Evolutionary conservation across 2,329 filamentous ascomycete genomes (phyloP).

Genomic region (Xylariaceae sp.): DNA sequence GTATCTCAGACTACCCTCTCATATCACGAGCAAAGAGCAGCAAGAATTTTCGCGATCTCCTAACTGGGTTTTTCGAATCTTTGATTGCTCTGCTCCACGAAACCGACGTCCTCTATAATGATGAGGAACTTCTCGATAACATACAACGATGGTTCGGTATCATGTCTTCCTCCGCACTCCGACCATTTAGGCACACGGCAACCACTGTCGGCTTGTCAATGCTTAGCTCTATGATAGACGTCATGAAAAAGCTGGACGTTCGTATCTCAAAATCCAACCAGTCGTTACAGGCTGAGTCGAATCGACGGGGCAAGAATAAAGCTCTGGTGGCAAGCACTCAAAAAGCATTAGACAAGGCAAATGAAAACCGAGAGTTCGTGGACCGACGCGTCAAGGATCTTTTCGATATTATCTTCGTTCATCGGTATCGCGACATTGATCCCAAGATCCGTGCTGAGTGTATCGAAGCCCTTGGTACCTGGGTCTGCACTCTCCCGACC

Average conservation of each 20-base stretch:
- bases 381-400: constrained; percentile 75
- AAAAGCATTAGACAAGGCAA: constrained; percentile 65
- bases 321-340: constrained; percentile 70
- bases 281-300: constrained; percentile 73
- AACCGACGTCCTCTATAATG: constrained; percentile 75
- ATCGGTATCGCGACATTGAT: constrained; percentile 93
- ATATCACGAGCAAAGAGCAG: constrained; percentile 76
- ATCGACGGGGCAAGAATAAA: constrained; percentile 71
- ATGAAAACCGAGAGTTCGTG: constrained; percentile 64
- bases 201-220: constrained; percentile 80
- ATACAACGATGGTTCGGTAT: constrained; percentile 84
- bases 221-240: constrained; percentile 69
- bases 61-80: constrained; percentile 74
- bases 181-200: constrained; percentile 91
- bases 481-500: constrained; percentile 82
- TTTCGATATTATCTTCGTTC: constrained; percentile 89
- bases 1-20: constrained; percentile 83
- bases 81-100: constrained; percentile 76
- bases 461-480: constrained; percentile 77
- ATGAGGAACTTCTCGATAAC: constrained; percentile 77
- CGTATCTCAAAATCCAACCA: constrained; percentile 72
- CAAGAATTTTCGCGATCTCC: constrained; percentile 70
- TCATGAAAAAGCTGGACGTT: constrained; percentile 67
- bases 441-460: constrained; percentile 85
- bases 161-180: constrained; percentile 82